These are phyloP conservation scores for Tetradesmus lagerheimii DNA, from an alignment of 139 green algal species.

Conservation along the genomic window DNA sequence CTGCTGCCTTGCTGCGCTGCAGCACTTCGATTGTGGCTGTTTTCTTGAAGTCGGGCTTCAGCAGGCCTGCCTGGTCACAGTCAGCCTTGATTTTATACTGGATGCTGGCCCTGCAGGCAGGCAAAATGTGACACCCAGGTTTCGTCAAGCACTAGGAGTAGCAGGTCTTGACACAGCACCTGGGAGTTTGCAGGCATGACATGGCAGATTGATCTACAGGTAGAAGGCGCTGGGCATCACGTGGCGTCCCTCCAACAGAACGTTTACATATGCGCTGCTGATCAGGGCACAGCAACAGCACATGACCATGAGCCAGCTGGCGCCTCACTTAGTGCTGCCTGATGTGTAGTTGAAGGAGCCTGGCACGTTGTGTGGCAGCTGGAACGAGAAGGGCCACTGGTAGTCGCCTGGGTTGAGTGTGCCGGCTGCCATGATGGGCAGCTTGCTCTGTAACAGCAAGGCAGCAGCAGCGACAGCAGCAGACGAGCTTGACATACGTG, in stretches of 20 bases:
- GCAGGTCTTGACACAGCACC: too few relatives aligned
- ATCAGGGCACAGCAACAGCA: too few relatives aligned
- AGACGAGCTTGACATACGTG: too few relatives aligned
- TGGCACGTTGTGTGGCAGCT: conserved; percentile 22
- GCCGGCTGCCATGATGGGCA: not conserved
- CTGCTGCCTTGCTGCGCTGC: conserved; percentile 11
- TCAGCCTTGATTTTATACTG: conserved; percentile 35
- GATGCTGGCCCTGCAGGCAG: conserved; percentile 18
- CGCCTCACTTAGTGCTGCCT: not conserved
- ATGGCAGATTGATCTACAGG: too few relatives aligned
- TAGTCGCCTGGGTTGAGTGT: conserved; percentile 20
- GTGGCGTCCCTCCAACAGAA: too few relatives aligned
- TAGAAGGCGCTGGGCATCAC: too few relatives aligned
- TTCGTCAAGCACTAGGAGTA: too few relatives aligned
- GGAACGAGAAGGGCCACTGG: conserved; percentile 36
- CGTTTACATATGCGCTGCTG: too few relatives aligned
- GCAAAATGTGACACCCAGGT: not conserved
- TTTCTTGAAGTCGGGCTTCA: conserved; percentile 37
- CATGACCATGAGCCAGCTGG: too few relatives aligned
- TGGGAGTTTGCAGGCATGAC: too few relatives aligned
- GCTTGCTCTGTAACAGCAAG: conserved; percentile 2
- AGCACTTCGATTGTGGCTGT: conserved; percentile 21
- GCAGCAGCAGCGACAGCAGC: not conserved
- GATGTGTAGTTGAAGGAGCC: conserved; percentile 16
- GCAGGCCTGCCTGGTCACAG: conserved; percentile 25